phyloP scores from a whole-genome alignment of 352 stramenopile genomes.

The Phytophthora ramorum region DNA sequence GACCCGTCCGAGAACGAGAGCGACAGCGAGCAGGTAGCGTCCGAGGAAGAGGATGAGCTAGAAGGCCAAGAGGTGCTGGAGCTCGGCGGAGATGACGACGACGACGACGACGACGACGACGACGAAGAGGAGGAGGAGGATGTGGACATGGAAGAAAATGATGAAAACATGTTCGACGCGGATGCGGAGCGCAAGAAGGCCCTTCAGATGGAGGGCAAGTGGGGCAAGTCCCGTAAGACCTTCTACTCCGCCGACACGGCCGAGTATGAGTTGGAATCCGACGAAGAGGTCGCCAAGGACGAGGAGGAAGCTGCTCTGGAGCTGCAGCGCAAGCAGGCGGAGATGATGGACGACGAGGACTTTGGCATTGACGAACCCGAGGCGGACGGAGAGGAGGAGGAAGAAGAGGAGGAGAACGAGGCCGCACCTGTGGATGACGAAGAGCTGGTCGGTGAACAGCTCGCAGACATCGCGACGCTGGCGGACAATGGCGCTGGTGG shows the following conservation, averaged over 20 bases:
- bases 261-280: constrained; percentile 82
- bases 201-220: constrained; percentile 82
- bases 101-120: background rate
- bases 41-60: constrained; percentile 66
- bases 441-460: constrained; percentile 67
- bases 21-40: constrained; percentile 59
- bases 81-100: constrained; percentile 56
- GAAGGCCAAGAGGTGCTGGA: constrained; percentile 77
- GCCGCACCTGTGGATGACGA: constrained; percentile 62
- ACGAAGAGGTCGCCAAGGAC: constrained; percentile 82
- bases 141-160: constrained; percentile 49
- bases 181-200: constrained; percentile 75
- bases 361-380: constrained; percentile 76
- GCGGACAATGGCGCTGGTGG: constrained; percentile 61
- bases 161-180: constrained; percentile 60
- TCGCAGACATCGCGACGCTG: constrained; percentile 78
- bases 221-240: constrained; percentile 87
- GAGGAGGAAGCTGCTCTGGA: constrained; percentile 87
- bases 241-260: constrained; percentile 89
- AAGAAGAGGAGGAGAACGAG: constrained; percentile 44
- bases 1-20: constrained; percentile 83
- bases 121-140: constrained; percentile 50
- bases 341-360: constrained; percentile 89
- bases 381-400: constrained; percentile 45
- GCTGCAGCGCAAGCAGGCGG: constrained; percentile 83